Base-by-base conservation (phyloP, 176 grass and related monocot genomes). In the Oropetium thomaeum region DNA sequence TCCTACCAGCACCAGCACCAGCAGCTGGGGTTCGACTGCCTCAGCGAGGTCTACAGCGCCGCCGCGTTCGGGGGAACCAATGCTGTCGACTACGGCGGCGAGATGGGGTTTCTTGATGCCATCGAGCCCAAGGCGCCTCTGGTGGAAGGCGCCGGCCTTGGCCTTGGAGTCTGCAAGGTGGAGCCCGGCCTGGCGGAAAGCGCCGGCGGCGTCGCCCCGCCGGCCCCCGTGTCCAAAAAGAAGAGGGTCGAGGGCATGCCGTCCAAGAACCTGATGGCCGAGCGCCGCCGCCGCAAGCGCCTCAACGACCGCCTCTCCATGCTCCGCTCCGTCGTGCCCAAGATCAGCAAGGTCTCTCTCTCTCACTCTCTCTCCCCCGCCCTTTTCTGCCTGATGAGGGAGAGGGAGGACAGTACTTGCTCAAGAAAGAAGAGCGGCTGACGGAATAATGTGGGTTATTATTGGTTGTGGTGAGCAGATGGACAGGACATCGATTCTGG, bases 291-390 rank as follows among this genome's bases (percentile, higher is more conserved):
- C 33, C 86, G 96, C 48, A 99, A 99, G 81, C 82, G 96, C 53
- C 96, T 99, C 52, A 99, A 99, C 71, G 96, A 99, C 77, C 89
- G 96, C 37, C 96, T 99, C 59, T 99, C 96, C 35, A 99, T 99
- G 96, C 92, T 99, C 22, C 81, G 96, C 70, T 99, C 96, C 75
- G 87, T 99, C 34, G 96, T 99, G 64, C 96, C 96, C 58, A 99
- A 96, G 84, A 99, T 99, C 69, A 99, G 96, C 89, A 99, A 99
- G 96, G 96, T 97, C n/a, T n/a, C n/a, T n/a, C n/a, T n/a, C n/a
- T n/a, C n/a, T n/a, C n/a, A n/a, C n/a, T n/a, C n/a, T n/a, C n/a
- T n/a, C n/a, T n/a, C n/a, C n/a, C n/a, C n/a, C n/a, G n/a, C n/a
- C n/a, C n/a, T n/a, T n/a, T n/a, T n/a, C n/a, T n/a, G n/a, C n/a